Evolutionary conservation across 179 eudicot genomes (phyloP).

Genomic region (Corrigiola litoralis): DNA sequence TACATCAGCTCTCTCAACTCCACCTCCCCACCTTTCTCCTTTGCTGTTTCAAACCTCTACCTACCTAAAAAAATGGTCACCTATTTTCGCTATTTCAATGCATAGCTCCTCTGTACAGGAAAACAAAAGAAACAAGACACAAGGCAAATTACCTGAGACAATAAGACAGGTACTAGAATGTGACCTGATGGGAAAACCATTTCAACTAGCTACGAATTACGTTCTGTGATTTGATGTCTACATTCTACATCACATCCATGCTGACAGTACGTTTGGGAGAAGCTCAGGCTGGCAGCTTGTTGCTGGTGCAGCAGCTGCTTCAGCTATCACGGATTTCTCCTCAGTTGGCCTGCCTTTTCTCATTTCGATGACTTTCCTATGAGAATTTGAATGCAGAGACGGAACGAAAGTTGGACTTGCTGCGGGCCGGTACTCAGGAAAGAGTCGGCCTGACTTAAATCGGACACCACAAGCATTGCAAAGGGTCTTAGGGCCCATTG

Average conservation of each 20-base stretch:
- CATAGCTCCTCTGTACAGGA: constrained; percentile 42
- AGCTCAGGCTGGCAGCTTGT: constrained; percentile 22
- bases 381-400: constrained; percentile 70
- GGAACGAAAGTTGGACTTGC: constrained; percentile 83
- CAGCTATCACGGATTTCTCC: not conserved
- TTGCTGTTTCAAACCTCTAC: too few relatives aligned
- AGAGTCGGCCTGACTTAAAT: constrained; percentile 73
- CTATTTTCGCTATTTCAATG: constrained; percentile 33
- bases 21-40: too few relatives aligned
- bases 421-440: constrained; percentile 81
- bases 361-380: constrained; percentile 74
- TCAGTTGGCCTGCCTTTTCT: constrained; percentile 23
- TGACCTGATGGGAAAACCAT: not conserved
- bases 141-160: constrained; percentile 16
- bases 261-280: constrained; percentile 20
- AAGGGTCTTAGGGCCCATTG: constrained; percentile 68
- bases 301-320: not conserved
- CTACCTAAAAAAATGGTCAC: constrained; percentile 29
- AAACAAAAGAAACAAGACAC: constrained; percentile 47
- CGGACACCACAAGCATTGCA: constrained; percentile 91
- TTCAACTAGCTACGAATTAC: not conserved
- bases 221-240: not conserved
- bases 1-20: too few relatives aligned
- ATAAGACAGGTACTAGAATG: constrained; percentile 13
- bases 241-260: constrained; percentile 18